Conservation (phyloP, 371 early-diverging fungal genomes). For the Coemansia sp. region DNA sequence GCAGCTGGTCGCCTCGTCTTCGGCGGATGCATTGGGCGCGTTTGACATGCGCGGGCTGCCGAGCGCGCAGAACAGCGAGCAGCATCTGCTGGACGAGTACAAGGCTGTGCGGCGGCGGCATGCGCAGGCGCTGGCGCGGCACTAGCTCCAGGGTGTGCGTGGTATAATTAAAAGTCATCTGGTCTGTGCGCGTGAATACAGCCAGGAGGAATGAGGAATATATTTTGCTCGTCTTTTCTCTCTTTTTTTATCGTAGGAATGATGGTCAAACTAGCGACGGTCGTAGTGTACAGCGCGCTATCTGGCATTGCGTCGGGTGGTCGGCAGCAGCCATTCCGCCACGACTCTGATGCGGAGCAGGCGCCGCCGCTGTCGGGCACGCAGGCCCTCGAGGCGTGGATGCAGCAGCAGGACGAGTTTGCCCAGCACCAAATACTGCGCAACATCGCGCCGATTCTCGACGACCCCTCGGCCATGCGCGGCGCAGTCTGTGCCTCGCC, state of each 20-base stretch:
- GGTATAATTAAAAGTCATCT: not conserved
- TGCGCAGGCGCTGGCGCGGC: slow-evolving; percentile 15
- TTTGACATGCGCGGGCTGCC: not conserved
- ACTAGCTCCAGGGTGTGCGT: not conserved
- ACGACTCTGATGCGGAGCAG: no score
- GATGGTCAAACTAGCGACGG: no score
- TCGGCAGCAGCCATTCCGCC: no score
- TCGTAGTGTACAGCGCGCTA: no score
- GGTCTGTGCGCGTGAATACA: not conserved
- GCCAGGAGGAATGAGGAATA: no score
- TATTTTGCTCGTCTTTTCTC: no score
- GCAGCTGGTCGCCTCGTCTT: slow-evolving; percentile 6
- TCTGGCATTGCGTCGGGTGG: no score
- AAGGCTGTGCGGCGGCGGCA: slow-evolving; percentile 24
- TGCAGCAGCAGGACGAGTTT: slow-evolving; percentile 1
- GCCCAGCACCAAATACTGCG: slow-evolving; percentile 13
- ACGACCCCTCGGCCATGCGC: slow-evolving; percentile 19
- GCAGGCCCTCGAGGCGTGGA: slow-evolving; percentile 18
- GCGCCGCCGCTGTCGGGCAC: not conserved
- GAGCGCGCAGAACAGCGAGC: not conserved
- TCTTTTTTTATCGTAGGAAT: no score
- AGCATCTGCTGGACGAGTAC: slow-evolving; percentile 25
- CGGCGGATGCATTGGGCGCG: not conserved
- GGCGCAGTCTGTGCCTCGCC: slow-evolving; percentile 60
- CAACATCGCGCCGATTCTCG: slow-evolving; percentile 34